Conservation (phyloP, 257 asterid species). For the Schizonepeta tenuifolia region DNA sequence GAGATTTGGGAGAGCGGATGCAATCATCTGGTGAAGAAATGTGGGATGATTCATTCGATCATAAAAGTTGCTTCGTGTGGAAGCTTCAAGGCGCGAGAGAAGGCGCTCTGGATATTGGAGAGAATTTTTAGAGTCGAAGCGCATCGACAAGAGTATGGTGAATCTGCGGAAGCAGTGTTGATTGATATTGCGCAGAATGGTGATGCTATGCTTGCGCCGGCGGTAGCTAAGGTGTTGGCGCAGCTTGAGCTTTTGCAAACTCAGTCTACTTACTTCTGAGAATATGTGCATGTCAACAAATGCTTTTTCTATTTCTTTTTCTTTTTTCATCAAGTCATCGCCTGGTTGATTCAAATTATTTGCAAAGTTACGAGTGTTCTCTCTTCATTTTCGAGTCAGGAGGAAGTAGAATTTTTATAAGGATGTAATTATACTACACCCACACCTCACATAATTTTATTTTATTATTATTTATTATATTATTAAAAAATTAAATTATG, state of each 20-base stretch:
- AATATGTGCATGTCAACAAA: background rate
- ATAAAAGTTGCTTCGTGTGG: conserved; percentile 56
- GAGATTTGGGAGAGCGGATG: conserved; percentile 80
- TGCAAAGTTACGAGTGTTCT: too few species aligned
- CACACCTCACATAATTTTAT: too few species aligned
- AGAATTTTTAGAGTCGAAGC: conserved; percentile 60
- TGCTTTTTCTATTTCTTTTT: background rate
- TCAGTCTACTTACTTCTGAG: conserved; percentile 77
- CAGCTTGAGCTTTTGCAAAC: conserved; percentile 77
- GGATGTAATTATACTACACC: too few species aligned
- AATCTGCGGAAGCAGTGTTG: conserved; percentile 62
- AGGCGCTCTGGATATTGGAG: conserved; percentile 75
- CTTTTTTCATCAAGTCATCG: too few species aligned
- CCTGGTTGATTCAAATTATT: too few species aligned
- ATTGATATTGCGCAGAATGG: conserved; percentile 80
- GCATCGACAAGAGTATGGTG: conserved; percentile 55
- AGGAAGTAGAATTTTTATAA: too few species aligned
- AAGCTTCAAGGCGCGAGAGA: conserved; percentile 61
- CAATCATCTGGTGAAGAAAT: conserved; percentile 46
- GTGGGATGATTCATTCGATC: conserved; percentile 50
- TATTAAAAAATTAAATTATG: too few species aligned
- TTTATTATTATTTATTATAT: too few species aligned
- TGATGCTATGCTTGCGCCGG: conserved; percentile 61
- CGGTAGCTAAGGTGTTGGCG: conserved; percentile 72
- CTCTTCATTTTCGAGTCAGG: too few species aligned